Base-by-base conservation (phyloP, 345 rosid species). In the Citropsis articulata region DNA sequence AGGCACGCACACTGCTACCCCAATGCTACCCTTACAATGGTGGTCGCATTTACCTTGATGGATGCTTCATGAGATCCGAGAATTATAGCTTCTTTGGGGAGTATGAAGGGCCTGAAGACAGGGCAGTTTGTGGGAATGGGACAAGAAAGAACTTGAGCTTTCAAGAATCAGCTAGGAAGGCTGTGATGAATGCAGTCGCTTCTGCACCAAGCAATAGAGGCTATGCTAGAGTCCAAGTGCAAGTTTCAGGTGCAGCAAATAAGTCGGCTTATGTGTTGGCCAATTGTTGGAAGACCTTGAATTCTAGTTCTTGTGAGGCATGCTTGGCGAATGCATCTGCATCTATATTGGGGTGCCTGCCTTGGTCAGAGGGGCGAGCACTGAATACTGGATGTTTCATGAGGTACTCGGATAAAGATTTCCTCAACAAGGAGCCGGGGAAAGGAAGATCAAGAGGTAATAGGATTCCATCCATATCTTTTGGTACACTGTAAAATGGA, bases 61-160 rank as follows among this genome's bases (percentile, higher is more conserved):
- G 99, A 1, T 95, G 99, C 84, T 95, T 95, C 89, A 92, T 95
- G 99, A 87, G 99, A 82, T 78, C 92, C 2, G 89, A 85, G 88
- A 95, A 95, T 79, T 95, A 93, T 63, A 92, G 94, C 82, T 95
- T 93, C 84, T 93, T 81, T 50, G 78, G 84, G 53, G 91, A 95
- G 81, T 88, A 86, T 65, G 85, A 33, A 22, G 98, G 99, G 10
- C 86, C 90, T 4, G 73, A 69, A 30, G 99, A 95, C 59, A 72
- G 6, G 25, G 84, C 86, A 8, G 84, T 92, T 2, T 95, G 99
- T 21, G 93, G 96, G 64, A 95, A 92, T 77, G 33, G 75, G 21
- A 88, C 93, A 7, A 71, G 77, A 74, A 90, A 87, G 77, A 77
- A 57, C 19, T 69, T 81, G 1, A 50, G 75, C 1, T 95, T 95